A percentile compares a stretch with the other conserved stretches of the same genome.
These are phyloP conservation scores for Corymbia citriodora DNA, from an alignment of 441 rosid genomes.

Conservation along the genomic window DNA sequence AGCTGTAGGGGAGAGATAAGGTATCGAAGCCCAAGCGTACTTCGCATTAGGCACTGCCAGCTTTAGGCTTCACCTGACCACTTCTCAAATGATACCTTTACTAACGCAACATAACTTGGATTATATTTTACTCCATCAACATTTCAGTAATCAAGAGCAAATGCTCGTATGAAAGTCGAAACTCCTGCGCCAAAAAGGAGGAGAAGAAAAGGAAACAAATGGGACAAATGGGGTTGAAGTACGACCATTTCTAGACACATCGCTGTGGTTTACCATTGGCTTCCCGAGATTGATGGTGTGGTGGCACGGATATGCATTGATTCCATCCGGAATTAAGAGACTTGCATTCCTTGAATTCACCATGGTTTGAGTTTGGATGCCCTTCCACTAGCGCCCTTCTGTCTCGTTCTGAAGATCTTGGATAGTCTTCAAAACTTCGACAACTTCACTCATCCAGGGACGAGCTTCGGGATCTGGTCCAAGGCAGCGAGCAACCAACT, in stretches of 20 bases:
- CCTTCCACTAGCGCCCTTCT: neutral
- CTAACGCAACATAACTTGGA: too few relatives aligned
- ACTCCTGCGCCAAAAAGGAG: fast-evolving
- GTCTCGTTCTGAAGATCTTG: neutral
- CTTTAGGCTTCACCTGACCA: neutral
- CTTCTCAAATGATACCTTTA: neutral
- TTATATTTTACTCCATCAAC: fast-evolving
- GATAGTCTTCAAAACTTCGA: constrained; percentile 26
- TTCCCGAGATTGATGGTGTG: neutral
- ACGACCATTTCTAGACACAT: neutral
- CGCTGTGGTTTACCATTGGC: neutral
- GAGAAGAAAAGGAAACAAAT: neutral
- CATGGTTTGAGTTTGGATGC: neutral
- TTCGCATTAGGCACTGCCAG: too few relatives aligned
- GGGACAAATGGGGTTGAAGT: neutral
- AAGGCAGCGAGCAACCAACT: constrained; percentile 36
- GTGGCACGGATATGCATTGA: too few relatives aligned
- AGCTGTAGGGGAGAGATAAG: too few relatives aligned
- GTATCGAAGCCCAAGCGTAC: neutral
- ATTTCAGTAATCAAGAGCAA: fast-evolving
- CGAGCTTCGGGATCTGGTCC: constrained; percentile 16
- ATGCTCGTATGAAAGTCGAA: neutral
- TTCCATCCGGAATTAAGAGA: too few relatives aligned
- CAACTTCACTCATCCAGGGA: constrained; percentile 6
- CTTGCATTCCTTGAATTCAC: too few relatives aligned